These are phyloP conservation scores for Syzygium oleosum DNA, from an alignment of 345 rosid species.

Conservation along the genomic window DNA sequence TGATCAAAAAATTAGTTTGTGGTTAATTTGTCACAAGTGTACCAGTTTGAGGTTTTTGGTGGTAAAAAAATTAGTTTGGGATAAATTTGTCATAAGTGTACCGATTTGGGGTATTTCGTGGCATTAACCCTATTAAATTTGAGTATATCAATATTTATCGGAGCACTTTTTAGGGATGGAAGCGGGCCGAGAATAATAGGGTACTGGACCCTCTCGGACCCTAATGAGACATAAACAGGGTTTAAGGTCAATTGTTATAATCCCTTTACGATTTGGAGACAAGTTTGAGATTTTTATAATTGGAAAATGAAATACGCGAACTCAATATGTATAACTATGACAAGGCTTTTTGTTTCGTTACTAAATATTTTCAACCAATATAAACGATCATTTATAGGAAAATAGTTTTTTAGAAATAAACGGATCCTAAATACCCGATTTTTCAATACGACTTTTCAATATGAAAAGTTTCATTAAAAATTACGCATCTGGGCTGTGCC, in stretches of 20 bases:
- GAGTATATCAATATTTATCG: neutral
- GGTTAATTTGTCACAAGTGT: too few species aligned
- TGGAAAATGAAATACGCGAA: neutral
- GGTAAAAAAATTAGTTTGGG: too few species aligned
- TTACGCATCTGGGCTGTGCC: neutral
- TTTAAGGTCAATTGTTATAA: neutral
- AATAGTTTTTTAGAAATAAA: too few species aligned
- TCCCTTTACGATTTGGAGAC: neutral
- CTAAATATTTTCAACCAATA: too few species aligned
- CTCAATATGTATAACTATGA: neutral
- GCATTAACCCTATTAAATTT: neutral
- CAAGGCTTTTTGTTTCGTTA: neutral
- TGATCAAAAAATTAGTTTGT: too few species aligned
- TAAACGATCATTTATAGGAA: too few species aligned
- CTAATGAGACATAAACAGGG: neutral
- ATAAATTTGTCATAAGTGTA: too few species aligned
- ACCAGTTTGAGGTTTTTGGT: too few species aligned
- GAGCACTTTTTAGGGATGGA: neutral
- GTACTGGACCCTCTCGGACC: neutral
- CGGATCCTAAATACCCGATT: too few species aligned
- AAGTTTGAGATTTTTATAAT: neutral
- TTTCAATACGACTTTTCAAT: too few species aligned
- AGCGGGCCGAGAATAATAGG: accelerated
- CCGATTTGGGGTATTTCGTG: too few species aligned
- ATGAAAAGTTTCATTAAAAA: too few species aligned